These are phyloP conservation scores for Microsporum audouinii DNA, from an alignment of 2,329 filamentous ascomycete genomes.

Conservation along the genomic window DNA sequence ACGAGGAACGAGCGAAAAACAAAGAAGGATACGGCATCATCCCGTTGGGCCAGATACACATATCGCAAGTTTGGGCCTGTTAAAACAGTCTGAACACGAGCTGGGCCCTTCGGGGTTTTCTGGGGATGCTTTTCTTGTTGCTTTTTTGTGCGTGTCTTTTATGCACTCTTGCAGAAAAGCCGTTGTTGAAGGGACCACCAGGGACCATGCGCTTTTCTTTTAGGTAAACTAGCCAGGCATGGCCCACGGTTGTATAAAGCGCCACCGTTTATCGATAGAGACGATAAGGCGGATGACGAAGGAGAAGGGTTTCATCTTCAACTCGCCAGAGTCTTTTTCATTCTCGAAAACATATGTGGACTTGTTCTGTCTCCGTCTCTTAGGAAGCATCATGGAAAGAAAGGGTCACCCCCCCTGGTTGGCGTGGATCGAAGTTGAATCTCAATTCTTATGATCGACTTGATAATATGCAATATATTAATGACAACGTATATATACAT, in stretches of 20 bases:
- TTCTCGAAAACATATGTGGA: neutral
- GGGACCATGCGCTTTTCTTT: neutral
- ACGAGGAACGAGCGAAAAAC: neutral
- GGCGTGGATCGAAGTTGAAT: neutral
- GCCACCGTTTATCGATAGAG: neutral
- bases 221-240: neutral
- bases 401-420: neutral
- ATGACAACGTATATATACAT: neutral
- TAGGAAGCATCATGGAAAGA: neutral
- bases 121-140: neutral
- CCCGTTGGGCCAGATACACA: neutral
- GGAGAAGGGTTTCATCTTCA: neutral
- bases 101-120: neutral
- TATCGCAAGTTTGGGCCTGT: neutral
- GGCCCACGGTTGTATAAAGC: neutral
- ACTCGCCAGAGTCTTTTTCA: neutral
- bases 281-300: neutral
- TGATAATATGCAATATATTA: neutral
- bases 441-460: neutral
- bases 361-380: neutral
- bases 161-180: neutral
- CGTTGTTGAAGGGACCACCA: neutral
- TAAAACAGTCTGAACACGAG: neutral
- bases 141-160: neutral
- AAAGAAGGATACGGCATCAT: neutral